phyloP scores from a whole-genome alignment of 2,329 filamentous ascomycete species.

The Lachnellula suecica region DNA sequence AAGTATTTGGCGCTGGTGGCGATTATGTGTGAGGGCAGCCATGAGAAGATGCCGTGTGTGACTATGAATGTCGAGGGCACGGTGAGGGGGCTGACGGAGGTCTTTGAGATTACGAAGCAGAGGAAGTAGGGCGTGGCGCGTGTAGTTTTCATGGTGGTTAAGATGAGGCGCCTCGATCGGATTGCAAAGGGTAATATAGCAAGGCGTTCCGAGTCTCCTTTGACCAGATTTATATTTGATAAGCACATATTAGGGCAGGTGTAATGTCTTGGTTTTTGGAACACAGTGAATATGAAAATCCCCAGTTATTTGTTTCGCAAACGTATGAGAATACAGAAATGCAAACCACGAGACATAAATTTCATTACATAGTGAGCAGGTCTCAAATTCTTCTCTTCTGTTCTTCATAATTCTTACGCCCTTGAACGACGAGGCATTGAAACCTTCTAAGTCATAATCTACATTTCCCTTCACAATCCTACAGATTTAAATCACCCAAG shows the following conservation, averaged over 20 bases:
- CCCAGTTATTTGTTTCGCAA: no score
- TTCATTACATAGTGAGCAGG: no score
- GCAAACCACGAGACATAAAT: no score
- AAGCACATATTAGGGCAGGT: no score
- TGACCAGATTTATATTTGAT: no score
- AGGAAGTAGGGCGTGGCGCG: constrained; percentile 34
- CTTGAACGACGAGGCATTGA: no score
- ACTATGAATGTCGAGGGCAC: constrained; percentile 86
- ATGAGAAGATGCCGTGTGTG: constrained; percentile 80
- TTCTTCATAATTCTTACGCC: no score
- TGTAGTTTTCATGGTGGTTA: neutral
- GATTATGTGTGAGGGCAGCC: constrained; percentile 82
- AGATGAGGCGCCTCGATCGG: neutral
- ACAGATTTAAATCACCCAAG: neutral
- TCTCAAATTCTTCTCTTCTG: no score
- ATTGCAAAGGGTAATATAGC: neutral
- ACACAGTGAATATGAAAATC: no score
- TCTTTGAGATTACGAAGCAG: constrained; percentile 71
- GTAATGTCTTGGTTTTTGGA: no score
- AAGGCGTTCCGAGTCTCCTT: neutral
- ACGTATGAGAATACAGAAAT: no score
- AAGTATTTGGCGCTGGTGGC: constrained; percentile 79
- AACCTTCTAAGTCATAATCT: no score
- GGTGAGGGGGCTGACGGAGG: constrained; percentile 74
- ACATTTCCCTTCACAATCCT: neutral